A percentile compares a stretch with the other conserved stretches of the same genome.
Conservation (phyloP, 768 basidiomycete species). For the Suillus sp. region DNA sequence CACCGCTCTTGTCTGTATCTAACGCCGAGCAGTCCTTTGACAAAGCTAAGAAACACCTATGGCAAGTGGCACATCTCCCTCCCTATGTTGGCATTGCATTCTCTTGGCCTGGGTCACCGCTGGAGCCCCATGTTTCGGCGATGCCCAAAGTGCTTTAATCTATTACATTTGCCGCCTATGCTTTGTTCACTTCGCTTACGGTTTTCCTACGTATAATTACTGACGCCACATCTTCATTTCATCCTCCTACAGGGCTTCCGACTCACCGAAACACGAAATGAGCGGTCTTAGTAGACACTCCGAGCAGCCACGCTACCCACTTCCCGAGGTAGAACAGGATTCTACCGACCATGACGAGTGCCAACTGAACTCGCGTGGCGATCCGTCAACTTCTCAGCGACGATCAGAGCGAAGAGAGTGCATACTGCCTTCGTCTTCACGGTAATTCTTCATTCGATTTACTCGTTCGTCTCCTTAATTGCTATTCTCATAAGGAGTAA, state of each 20-base stretch:
- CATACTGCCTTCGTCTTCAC: conserved; percentile 20
- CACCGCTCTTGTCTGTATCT: conserved; percentile 26
- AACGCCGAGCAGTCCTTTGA: conserved; percentile 32
- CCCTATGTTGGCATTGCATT: conserved; percentile 10
- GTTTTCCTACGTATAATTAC: conserved; percentile 23
- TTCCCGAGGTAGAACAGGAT: conserved; percentile 17
- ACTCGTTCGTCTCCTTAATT: not conserved
- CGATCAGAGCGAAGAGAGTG: conserved; percentile 26
- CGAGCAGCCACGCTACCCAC: conserved; percentile 12
- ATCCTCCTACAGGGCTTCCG: conserved; percentile 31
- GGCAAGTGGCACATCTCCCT: conserved; percentile 28
- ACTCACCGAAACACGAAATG: conserved; percentile 30
- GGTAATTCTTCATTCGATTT: conserved; percentile 1
- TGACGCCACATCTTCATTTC: conserved; percentile 36
- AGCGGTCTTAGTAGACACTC: conserved; percentile 17
- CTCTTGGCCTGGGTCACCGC: conserved; percentile 4
- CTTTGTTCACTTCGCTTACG: conserved; percentile 26
- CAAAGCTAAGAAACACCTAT: conserved; percentile 39
- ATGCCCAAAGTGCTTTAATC: conserved; percentile 7
- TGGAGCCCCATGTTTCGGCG: conserved; percentile 2
- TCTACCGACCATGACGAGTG: conserved; percentile 27
- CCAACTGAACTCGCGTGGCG: conserved; percentile 12
- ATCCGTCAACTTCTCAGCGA: conserved; percentile 13
- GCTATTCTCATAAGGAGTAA: conserved; percentile 1
- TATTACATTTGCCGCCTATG: conserved; percentile 11